Conservation (phyloP, 176 grass and related monocot genomes). For the Carex parvula region DNA sequence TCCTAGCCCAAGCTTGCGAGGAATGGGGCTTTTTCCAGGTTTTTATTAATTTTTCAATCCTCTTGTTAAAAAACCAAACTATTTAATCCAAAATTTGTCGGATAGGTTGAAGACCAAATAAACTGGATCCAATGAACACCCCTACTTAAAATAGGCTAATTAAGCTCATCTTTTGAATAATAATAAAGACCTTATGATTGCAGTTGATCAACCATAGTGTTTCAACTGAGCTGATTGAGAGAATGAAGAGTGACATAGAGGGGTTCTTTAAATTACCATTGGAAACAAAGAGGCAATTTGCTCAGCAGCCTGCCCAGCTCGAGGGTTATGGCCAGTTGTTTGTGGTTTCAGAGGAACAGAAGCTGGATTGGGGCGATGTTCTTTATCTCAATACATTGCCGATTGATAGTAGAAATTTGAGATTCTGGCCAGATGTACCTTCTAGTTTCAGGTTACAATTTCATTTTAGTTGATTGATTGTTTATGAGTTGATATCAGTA, state of each 20-base stretch:
- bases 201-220: constrained; percentile 37
- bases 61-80: neutral
- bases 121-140: no score
- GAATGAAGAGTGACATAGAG: constrained; percentile 9
- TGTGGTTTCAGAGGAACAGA: constrained; percentile 36
- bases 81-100: no score
- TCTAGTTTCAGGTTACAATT: constrained; percentile 22
- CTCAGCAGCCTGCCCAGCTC: constrained; percentile 20
- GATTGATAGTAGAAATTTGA: neutral
- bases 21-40: constrained; percentile 74
- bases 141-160: no score
- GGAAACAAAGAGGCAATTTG: constrained; percentile 25
- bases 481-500: neutral
- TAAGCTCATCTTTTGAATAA: neutral
- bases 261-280: constrained; percentile 37
- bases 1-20: constrained; percentile 39
- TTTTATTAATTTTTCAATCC: neutral
- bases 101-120: no score
- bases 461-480: neutral
- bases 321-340: constrained; percentile 43
- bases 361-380: constrained; percentile 42
- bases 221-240: constrained; percentile 27
- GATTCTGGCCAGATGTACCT: constrained; percentile 28
- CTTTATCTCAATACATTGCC: constrained; percentile 31
- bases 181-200: neutral